These are phyloP conservation scores for Tolypocladium pustulatum DNA, from an alignment of 2,329 filamentous ascomycete species.

Conservation along the genomic window DNA sequence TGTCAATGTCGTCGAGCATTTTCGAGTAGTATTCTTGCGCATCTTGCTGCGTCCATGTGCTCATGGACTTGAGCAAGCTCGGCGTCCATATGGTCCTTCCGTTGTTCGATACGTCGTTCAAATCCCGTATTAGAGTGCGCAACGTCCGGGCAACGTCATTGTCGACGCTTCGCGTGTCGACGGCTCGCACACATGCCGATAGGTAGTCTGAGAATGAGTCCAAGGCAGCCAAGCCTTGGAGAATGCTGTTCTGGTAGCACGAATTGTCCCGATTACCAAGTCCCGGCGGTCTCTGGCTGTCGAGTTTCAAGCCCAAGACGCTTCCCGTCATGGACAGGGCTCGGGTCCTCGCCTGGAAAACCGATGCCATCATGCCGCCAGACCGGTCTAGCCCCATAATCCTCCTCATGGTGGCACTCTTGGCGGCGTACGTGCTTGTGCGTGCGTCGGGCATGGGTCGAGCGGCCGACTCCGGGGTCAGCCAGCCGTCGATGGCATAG, in stretches of 20 bases:
- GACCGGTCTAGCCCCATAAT: slow-evolving; percentile 48
- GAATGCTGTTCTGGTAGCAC: slow-evolving; percentile 94
- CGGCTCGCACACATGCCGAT: slow-evolving; percentile 26
- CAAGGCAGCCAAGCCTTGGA: slow-evolving; percentile 74
- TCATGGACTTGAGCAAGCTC: slow-evolving; percentile 76
- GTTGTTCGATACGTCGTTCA: slow-evolving; percentile 61
- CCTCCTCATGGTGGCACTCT: slow-evolving; percentile 54
- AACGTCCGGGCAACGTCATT: slow-evolving; percentile 38
- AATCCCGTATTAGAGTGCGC: slow-evolving; percentile 53
- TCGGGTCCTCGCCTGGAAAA: slow-evolving; percentile 47
- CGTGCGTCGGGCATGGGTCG: slow-evolving; percentile 24
- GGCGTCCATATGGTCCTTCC: slow-evolving; percentile 77
- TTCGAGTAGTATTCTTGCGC: slow-evolving; percentile 96
- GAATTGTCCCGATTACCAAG: slow-evolving; percentile 90
- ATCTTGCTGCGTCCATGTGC: slow-evolving; percentile 92
- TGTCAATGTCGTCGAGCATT: slow-evolving; percentile 74
- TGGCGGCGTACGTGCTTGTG: slow-evolving; percentile 40
- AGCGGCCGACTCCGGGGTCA: slow-evolving; percentile 34
- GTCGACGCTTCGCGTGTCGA: slow-evolving; percentile 14
- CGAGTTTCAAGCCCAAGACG: slow-evolving; percentile 26
- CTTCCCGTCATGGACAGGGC: slow-evolving; percentile 41
- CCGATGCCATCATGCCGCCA: slow-evolving; percentile 43
- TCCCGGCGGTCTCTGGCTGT: slow-evolving; percentile 46
- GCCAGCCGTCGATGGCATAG: slow-evolving; percentile 45
- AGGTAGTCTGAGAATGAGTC: slow-evolving; percentile 60